These are phyloP conservation scores for Verruconis gallopava DNA, from an alignment of 2,329 filamentous ascomycete genomes.

Conservation along the genomic window DNA sequence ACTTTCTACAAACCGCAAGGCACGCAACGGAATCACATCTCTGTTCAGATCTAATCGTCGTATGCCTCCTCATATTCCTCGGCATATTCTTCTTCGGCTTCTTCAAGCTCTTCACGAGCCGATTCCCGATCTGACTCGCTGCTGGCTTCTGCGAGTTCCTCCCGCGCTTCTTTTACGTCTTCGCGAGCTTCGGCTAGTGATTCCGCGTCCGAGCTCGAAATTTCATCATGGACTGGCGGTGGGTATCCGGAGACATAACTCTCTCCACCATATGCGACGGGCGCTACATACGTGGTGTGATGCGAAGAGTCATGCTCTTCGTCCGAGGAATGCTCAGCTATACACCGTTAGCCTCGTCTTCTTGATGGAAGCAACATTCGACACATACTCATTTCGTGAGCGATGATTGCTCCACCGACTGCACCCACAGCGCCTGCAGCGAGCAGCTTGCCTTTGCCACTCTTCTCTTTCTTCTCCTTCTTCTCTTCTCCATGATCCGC, in stretches of 20 bases:
- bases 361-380: not conserved
- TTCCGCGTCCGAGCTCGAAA: not conserved
- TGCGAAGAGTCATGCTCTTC: constrained; percentile 17
- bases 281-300: constrained; percentile 11
- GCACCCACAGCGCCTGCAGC: constrained; percentile 45
- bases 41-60: constrained; percentile 13
- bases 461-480: constrained; percentile 24
- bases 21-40: too few relatives aligned
- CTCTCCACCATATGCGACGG: constrained; percentile 9
- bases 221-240: not conserved
- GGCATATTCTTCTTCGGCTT: constrained; percentile 39
- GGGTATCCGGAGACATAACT: constrained; percentile 1
- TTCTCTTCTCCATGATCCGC: constrained; percentile 9
- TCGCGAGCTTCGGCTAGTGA: not conserved
- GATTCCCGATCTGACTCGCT: constrained; percentile 18
- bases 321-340: constrained; percentile 21
- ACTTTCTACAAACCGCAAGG: too few relatives aligned
- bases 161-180: constrained; percentile 9
- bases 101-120: constrained; percentile 32
- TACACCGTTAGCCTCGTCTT: constrained; percentile 13
- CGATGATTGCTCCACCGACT: constrained; percentile 46
- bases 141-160: constrained; percentile 11
- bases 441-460: constrained; percentile 39
- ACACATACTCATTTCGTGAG: constrained; percentile 41
- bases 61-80: constrained; percentile 30